A percentile compares a stretch with the other conserved stretches of the same genome.
Evolutionary conservation across 2,329 filamentous ascomycete genomes (phyloP).

Genomic region (Cephalotrichum gorgonifer): DNA sequence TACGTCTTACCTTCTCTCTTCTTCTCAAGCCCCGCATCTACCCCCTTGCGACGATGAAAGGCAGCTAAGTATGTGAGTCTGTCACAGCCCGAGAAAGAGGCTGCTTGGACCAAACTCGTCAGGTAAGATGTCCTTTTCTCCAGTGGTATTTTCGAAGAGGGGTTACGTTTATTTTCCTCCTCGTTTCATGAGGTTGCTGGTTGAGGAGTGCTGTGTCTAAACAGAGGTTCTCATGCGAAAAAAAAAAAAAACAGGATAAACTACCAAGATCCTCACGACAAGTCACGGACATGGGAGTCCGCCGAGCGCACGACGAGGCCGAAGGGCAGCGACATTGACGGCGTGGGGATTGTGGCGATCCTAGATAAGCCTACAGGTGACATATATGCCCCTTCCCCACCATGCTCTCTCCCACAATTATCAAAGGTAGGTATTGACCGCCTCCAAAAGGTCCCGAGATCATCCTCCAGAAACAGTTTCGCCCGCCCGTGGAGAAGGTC

Average conservation of each 20-base stretch:
- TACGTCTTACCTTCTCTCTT: too few species aligned
- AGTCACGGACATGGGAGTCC: constrained; percentile 57
- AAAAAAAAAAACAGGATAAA: constrained; percentile 35
- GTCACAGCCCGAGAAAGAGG: constrained; percentile 37
- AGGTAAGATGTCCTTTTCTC: too few species aligned
- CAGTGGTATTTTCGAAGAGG: too few species aligned
- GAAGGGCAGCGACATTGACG: constrained; percentile 51
- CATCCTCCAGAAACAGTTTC: constrained; percentile 57
- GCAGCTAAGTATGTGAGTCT: too few species aligned
- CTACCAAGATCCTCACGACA: constrained; percentile 53
- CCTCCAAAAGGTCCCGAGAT: constrained; percentile 32
- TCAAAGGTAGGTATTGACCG: not conserved
- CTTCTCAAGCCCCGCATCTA: not conserved
- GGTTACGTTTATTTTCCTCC: constrained; percentile 2
- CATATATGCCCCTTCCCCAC: not conserved
- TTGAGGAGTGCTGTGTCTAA: too few species aligned
- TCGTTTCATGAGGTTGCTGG: too few species aligned
- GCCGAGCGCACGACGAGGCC: constrained; percentile 62
- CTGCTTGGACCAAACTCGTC: constrained; percentile 49
- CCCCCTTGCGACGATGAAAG: not conserved
- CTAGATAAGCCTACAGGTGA: constrained; percentile 42
- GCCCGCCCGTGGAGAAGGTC: constrained; percentile 48
- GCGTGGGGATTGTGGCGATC: constrained; percentile 63
- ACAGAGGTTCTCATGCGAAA: too few species aligned
- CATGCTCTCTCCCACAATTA: not conserved